phyloP scores from a whole-genome alignment of 345 rosid species.

The Pelargonium nanum region DNA sequence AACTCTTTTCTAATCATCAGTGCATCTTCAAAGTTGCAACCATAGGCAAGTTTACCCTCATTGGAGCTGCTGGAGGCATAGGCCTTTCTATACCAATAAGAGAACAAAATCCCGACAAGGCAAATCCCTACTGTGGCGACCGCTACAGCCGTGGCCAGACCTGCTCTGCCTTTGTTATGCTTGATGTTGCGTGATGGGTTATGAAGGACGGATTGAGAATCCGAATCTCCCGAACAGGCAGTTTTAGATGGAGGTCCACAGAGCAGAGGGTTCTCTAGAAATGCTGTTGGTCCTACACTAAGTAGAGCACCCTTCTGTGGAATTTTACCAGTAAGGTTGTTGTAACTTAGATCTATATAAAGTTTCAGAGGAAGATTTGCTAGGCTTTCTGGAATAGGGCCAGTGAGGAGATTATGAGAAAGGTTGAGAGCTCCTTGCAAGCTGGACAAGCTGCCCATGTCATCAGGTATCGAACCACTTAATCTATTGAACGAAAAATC shows the following conservation, averaged over 20 bases:
- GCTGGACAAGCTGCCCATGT: conserved; percentile 45
- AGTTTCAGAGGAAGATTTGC: conserved; percentile 58
- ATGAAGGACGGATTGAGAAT: conserved; percentile 13
- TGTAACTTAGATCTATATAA: conserved; percentile 63
- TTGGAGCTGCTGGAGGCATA: conserved; percentile 17
- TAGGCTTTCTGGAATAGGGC: conserved; percentile 56
- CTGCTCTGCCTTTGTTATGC: conserved; percentile 14
- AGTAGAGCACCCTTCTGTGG: conserved; percentile 44
- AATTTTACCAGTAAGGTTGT: conserved; percentile 63
- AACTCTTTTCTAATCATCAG: conserved; percentile 32
- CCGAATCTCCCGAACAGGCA: conserved; percentile 24
- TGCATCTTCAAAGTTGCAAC: conserved; percentile 30
- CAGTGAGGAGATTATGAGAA: conserved; percentile 65
- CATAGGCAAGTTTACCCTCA: conserved; percentile 13
- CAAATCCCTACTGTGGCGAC: conserved; percentile 39
- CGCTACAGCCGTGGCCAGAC: conserved; percentile 13
- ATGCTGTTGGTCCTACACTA: conserved; percentile 71
- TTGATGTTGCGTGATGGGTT: conserved; percentile 18
- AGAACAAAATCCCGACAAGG: conserved; percentile 28
- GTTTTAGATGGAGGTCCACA: conserved; percentile 63
- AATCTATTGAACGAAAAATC: conserved; percentile 55
- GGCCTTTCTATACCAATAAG: conserved; percentile 32
- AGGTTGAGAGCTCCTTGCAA: conserved; percentile 57
- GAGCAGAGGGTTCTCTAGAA: conserved; percentile 54
- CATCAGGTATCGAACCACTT: conserved; percentile 44